These are phyloP conservation scores for Pythium aphanidermatum DNA, from an alignment of 352 stramenopile genomes.

Conservation along the genomic window DNA sequence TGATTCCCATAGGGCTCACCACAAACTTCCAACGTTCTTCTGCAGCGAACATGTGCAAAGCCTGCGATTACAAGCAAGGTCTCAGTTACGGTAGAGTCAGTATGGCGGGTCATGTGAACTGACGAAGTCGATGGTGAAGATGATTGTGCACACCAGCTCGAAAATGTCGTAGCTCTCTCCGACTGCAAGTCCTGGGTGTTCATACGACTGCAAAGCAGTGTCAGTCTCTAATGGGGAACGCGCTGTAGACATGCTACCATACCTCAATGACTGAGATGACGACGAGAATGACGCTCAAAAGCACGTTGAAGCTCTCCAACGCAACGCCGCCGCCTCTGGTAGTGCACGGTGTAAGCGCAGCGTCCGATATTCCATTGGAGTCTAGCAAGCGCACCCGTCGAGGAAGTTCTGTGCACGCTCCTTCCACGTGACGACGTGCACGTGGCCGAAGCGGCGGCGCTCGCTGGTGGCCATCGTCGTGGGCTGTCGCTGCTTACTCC, in stretches of 20 bases:
- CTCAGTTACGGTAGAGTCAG: background rate
- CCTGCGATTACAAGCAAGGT: slow-evolving; percentile 10
- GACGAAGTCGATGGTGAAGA: slow-evolving; percentile 52
- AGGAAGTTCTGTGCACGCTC: slow-evolving; percentile 39
- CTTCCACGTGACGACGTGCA: slow-evolving; percentile 36
- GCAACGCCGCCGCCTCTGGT: slow-evolving; percentile 13
- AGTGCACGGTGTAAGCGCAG: background rate
- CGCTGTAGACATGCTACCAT: too few species aligned
- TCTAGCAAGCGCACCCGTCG: slow-evolving; percentile 33
- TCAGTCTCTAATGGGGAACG: background rate
- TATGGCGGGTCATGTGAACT: background rate
- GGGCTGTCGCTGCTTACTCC: too few species aligned
- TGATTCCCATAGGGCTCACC: slow-evolving; percentile 42
- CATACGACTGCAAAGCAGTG: slow-evolving; percentile 25
- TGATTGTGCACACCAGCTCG: slow-evolving; percentile 28
- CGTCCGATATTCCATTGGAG: too few species aligned
- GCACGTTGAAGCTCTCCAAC: slow-evolving; percentile 36
- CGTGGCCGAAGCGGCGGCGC: slow-evolving; percentile 25
- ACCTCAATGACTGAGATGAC: slow-evolving; percentile 34
- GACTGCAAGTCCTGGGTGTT: slow-evolving; percentile 3
- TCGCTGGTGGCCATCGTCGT: too few species aligned
- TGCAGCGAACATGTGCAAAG: slow-evolving; percentile 32
- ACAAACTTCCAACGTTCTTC: slow-evolving; percentile 34
- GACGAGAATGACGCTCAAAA: slow-evolving; percentile 41
- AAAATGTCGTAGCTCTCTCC: slow-evolving; percentile 23